Conservation (phyloP, 192 early-diverging fungal genomes). For the Spinellus fusiger region DNA sequence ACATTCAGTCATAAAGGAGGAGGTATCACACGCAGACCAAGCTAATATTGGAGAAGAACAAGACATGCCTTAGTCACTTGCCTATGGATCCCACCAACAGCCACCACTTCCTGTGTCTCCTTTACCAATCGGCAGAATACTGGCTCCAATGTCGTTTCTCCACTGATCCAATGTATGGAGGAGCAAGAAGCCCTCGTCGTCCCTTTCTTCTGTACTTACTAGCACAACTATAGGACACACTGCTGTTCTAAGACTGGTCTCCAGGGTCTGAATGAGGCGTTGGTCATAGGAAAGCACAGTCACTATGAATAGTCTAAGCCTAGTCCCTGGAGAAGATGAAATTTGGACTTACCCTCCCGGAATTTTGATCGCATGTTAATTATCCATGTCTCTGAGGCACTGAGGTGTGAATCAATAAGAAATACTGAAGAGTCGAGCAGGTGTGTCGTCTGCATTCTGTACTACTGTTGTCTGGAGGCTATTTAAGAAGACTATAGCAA, state of each 20-base stretch:
- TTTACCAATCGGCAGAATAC: not conserved
- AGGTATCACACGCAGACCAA: constrained; percentile 30
- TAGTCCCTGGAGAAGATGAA: too few species aligned
- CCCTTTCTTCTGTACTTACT: not conserved
- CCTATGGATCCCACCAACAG: too few species aligned
- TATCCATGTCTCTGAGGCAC: not conserved
- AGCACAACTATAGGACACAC: not conserved
- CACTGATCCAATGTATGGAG: not conserved
- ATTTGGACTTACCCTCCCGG: not conserved
- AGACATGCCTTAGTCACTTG: too few species aligned
- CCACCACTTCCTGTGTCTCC: too few species aligned
- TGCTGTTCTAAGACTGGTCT: too few species aligned
- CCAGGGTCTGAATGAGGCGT: too few species aligned
- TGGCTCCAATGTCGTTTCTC: not conserved
- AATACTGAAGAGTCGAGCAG: not conserved
- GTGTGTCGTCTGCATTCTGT: too few species aligned
- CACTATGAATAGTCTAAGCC: too few species aligned
- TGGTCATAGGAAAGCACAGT: too few species aligned
- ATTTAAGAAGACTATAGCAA: too few species aligned
- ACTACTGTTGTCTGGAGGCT: too few species aligned
- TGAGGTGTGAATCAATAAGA: not conserved
- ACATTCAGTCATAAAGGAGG: constrained; percentile 38
- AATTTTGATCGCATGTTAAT: not conserved
- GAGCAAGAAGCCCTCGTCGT: not conserved
- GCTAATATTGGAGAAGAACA: constrained; percentile 23